phyloP scores from a whole-genome alignment of 257 asterid genomes.

The Solanum dulcamara region DNA sequence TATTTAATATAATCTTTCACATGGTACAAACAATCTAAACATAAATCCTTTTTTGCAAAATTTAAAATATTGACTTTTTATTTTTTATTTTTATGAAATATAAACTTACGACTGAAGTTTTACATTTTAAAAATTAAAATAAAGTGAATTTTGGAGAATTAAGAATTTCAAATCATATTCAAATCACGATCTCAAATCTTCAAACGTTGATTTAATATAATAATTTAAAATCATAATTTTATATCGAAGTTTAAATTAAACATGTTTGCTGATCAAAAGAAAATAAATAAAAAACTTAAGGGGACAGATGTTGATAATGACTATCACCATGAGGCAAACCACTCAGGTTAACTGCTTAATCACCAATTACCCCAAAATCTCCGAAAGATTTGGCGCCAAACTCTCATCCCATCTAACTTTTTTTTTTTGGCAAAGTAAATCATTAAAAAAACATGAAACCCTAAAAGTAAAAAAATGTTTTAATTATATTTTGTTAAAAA shows the following conservation, averaged over 20 bases:
- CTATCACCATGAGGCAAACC: background rate
- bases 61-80: no score
- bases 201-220: no score
- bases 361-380: background rate
- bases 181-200: no score
- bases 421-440: background rate
- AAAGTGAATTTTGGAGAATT: no score
- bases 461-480: background rate
- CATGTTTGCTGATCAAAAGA: background rate
- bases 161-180: no score
- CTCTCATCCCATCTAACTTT: constrained; percentile 24
- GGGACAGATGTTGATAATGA: background rate
- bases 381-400: constrained; percentile 51
- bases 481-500: background rate
- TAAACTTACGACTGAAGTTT: no score
- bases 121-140: no score
- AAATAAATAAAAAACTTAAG: background rate
- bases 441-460: background rate
- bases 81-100: no score
- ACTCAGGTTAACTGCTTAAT: background rate
- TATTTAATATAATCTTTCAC: no score
- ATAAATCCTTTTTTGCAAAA: no score
- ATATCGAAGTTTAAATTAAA: background rate
- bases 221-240: no score
- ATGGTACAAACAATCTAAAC: no score